Conservation (phyloP, 176 grass and related monocot genomes). For the Oryza brachyantha region DNA sequence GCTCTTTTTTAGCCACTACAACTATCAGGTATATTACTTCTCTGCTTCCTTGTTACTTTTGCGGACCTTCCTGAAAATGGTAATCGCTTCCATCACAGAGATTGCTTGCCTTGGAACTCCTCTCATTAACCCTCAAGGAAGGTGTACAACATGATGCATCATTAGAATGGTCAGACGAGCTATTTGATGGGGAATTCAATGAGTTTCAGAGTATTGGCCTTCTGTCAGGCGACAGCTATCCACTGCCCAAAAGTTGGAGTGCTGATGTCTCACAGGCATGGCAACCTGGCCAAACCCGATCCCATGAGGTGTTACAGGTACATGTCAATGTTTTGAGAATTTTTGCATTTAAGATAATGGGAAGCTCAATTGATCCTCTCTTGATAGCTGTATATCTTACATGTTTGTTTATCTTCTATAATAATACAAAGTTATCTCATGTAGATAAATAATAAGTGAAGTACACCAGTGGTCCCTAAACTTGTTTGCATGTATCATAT, state of each 20-base stretch:
- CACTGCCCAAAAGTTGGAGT: constrained; percentile 41
- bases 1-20: constrained; percentile 11
- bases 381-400: neutral
- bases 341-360: neutral
- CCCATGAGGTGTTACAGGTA: constrained; percentile 71
- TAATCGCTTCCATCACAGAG: constrained; percentile 49
- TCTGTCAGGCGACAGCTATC: constrained; percentile 43
- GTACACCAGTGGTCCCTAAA: too few species aligned
- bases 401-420: neutral
- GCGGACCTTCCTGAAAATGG: neutral
- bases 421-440: neutral
- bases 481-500: too few species aligned
- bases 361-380: constrained; percentile 6
- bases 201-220: constrained; percentile 56
- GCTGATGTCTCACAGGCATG: constrained; percentile 16
- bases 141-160: constrained; percentile 11
- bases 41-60: neutral
- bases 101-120: constrained; percentile 57
- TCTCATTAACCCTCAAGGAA: constrained; percentile 49
- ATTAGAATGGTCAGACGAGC: constrained; percentile 52
- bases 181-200: constrained; percentile 64
- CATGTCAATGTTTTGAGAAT: neutral
- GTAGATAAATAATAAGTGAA: constrained; percentile 8
- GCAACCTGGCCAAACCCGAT: constrained; percentile 17
- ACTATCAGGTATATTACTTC: neutral